phyloP scores from a whole-genome alignment of 2,329 filamentous ascomycete species.

The Cadophora gregata region DNA sequence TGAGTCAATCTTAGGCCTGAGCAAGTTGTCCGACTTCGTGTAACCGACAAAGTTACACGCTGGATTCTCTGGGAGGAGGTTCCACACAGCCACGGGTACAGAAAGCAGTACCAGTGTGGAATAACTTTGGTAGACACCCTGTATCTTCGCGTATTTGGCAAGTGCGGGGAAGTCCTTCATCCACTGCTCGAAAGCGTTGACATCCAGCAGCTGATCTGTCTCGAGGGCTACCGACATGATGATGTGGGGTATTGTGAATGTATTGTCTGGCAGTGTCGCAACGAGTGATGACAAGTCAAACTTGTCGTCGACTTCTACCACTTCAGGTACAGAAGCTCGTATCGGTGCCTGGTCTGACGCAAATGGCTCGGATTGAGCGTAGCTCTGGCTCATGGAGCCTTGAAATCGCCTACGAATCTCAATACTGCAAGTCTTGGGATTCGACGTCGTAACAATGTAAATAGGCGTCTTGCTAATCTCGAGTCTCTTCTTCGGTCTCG shows the following conservation, averaged over 20 bases:
- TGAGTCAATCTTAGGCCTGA: background rate
- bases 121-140: constrained; percentile 66
- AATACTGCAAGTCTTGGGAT: constrained; percentile 25
- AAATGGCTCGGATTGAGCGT: background rate
- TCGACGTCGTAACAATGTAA: constrained; percentile 25
- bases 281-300: constrained; percentile 9
- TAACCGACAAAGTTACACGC: constrained; percentile 65
- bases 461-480: constrained; percentile 23
- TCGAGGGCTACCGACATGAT: constrained; percentile 66
- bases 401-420: constrained; percentile 19
- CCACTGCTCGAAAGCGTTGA: constrained; percentile 65
- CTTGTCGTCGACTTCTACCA: background rate
- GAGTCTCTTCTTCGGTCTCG: constrained; percentile 13
- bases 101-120: constrained; percentile 64
- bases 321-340: background rate
- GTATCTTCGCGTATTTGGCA: constrained; percentile 65
- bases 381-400: background rate
- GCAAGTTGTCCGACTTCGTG: constrained; percentile 52
- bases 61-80: constrained; percentile 61
- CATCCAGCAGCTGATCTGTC: constrained; percentile 60
- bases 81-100: constrained; percentile 65
- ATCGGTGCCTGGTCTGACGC: no score
- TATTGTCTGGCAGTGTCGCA: background rate
- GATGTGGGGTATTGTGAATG: constrained; percentile 54
- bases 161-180: constrained; percentile 60